Base-by-base conservation (phyloP, 202 grass and related monocot genomes). In the Tripidium arundinaceum region DNA sequence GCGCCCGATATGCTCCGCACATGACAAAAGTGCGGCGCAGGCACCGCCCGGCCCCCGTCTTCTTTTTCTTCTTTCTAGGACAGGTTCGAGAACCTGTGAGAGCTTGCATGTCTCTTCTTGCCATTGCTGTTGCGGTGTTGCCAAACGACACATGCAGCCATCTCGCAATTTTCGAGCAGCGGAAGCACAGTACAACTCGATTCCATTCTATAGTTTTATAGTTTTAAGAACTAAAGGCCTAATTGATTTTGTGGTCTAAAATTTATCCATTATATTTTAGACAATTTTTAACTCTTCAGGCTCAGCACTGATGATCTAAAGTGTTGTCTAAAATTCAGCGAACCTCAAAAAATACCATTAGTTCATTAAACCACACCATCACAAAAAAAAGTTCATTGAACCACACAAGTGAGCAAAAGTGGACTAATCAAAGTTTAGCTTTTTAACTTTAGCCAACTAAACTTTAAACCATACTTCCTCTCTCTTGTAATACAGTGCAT, bases 11-110 rank as follows among this genome's bases (percentile, higher is more conserved):
- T 71, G 68, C 68, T 47, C 7, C 14, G 42, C 68, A 47, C 68
- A 71, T 71, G 68, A 70, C 68, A 47, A 70, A 70, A 70, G 68
- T 46, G 21, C 54, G 54, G 2, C 18, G 47, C 46, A 50, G 46
- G 16, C 14, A 47, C 45, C 45, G 46, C 1, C 46, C 16, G 46
- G 46, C 15, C 15, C 46, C 2, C 46, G 46, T 19, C 1, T 50
- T 50, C 45, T 57, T 22, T 24, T 11, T 11, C 0, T 3, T 59
- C 5, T 40, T 40, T 42, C 2, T 0, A 13, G 2, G 11, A 42
- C 67, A 70, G 40, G 5, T 18, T 70, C 13, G 22, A 21, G 39
- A 25, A n/a, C n/a, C n/a, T n/a, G n/a, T n/a, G n/a, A n/a, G n/a
- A n/a, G 5, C 65, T 26, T 68, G 37, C 37, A 37, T 41, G 65